These are phyloP conservation scores for Pythium monospermum DNA, from an alignment of 352 stramenopile species.

Conservation along the genomic window DNA sequence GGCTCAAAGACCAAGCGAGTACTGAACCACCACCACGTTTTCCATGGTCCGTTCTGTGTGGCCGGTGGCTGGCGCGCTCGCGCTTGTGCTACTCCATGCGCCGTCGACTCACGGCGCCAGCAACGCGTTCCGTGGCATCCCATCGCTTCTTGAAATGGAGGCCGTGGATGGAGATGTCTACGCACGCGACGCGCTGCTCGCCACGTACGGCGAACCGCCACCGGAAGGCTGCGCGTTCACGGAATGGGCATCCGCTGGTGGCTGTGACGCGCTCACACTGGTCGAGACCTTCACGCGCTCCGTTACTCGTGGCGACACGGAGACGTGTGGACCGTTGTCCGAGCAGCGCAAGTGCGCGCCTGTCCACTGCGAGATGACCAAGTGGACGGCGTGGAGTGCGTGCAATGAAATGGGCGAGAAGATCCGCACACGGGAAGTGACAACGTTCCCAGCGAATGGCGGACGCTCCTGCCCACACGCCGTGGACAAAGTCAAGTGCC, in stretches of 20 bases:
- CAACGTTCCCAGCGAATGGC: slow-evolving; percentile 27
- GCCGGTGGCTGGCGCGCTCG: no score
- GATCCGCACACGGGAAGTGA: slow-evolving; percentile 30
- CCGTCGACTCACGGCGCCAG: no score
- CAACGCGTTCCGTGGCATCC: not conserved
- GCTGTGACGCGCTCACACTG: not conserved
- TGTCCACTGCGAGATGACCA: not conserved
- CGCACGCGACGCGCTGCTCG: not conserved
- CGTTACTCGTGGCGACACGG: no score
- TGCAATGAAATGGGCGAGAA: slow-evolving; percentile 14
- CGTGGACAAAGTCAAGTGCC: slow-evolving; percentile 28
- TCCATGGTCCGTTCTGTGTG: no score
- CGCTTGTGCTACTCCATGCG: no score
- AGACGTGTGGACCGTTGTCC: not conserved
- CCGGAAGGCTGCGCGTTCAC: not conserved
- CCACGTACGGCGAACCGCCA: not conserved
- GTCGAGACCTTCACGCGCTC: not conserved
- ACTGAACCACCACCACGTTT: no score
- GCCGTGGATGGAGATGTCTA: not conserved
- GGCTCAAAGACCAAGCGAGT: no score
- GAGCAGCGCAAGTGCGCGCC: not conserved
- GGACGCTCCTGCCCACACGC: slow-evolving; percentile 32
- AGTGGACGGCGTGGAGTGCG: not conserved
- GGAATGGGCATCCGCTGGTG: not conserved
- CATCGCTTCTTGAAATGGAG: not conserved